Evolutionary conservation across 179 eudicot species (phyloP), one percentile per base, ranked within the genome.

Genomic region (Actinidia chinensis): DNA sequence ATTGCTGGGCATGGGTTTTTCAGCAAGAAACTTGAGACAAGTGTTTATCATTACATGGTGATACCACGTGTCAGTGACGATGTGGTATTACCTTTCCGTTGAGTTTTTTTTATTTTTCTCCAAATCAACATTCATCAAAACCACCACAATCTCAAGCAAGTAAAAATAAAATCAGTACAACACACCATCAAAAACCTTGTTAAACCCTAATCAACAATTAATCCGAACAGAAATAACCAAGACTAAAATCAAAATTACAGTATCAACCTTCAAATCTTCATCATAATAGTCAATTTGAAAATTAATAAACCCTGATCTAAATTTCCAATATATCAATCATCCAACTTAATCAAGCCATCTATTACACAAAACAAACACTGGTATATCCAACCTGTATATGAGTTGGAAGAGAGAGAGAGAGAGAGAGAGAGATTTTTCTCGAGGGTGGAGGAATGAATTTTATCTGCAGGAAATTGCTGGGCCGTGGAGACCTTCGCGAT

Each of bases 401-500:
- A 15, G 2, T 4, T 8, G 42, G 25, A 17, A 14, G 44, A 61
- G 20, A 64, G 8, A 50, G 33, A 36, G n/a, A 47, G 0, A 28
- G 11, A 10, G n/a, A 9, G 1, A 2, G 4, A 55, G 13, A 20
- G 9, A 3, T 86, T 91, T 60, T 89, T 89, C 70, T 93, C 92
- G 48, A 84, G 65, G 84, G 77, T 44, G 5, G 89, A 82, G 18
- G 91, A 47, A 1, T 76, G 89, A 75, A 86, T 48, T 71, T 85
- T 48, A 71, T 85, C 47, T 68, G 89, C 67, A 60, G 88, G 43
- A 46, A 82, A 87, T 33, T 79, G 81, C 61, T 79, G 86, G 59
- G 80, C 68, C 68, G 73, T 84, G 90, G 54, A 89, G 83, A 22
- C 92, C 92, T 80, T 91, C 96, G 15, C 92, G 92, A 52, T 96